Conservation (phyloP, 148 eudicot genomes). For the Cornus kousa region DNA sequence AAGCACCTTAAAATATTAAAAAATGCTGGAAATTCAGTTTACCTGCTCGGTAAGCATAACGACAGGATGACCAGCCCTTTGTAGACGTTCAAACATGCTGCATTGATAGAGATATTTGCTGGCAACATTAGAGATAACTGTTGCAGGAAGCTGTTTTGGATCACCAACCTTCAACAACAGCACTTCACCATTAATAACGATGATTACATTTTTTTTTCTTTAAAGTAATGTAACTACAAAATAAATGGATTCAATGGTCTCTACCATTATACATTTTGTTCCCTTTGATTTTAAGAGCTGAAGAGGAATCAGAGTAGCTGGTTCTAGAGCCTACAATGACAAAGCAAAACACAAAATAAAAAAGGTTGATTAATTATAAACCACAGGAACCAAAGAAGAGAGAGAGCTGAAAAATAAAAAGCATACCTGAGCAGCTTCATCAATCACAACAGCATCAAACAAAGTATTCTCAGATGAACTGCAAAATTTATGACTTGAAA, state of each 20-base stretch:
- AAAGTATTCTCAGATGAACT: constrained; percentile 58
- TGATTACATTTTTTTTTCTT: neutral
- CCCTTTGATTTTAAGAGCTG: constrained; percentile 88
- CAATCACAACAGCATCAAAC: constrained; percentile 96
- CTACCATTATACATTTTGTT: constrained; percentile 90
- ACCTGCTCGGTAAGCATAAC: constrained; percentile 95
- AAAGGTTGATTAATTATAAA: neutral
- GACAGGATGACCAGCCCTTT: constrained; percentile 92
- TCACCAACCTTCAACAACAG: constrained; percentile 81
- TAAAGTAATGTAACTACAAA: neutral
- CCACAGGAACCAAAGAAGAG: neutral
- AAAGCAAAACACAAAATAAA: constrained; percentile 8
- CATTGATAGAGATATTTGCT: constrained; percentile 85
- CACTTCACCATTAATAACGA: neutral
- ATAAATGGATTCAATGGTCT: constrained; percentile 7
- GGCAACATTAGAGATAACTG: constrained; percentile 94
- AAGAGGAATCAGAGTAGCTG: constrained; percentile 91
- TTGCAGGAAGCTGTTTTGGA: constrained; percentile 99
- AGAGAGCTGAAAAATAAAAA: neutral
- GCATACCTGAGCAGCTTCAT: constrained; percentile 97
- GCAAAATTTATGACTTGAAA: constrained; percentile 50
- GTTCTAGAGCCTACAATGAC: constrained; percentile 80
- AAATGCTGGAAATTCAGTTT: constrained; percentile 21
- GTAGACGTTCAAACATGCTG: constrained; percentile 99
- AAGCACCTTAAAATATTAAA: constrained; percentile 8